phyloP scores from a whole-genome alignment of 768 basidiomycete genomes.

The Candolleomyces aberdarensis region DNA sequence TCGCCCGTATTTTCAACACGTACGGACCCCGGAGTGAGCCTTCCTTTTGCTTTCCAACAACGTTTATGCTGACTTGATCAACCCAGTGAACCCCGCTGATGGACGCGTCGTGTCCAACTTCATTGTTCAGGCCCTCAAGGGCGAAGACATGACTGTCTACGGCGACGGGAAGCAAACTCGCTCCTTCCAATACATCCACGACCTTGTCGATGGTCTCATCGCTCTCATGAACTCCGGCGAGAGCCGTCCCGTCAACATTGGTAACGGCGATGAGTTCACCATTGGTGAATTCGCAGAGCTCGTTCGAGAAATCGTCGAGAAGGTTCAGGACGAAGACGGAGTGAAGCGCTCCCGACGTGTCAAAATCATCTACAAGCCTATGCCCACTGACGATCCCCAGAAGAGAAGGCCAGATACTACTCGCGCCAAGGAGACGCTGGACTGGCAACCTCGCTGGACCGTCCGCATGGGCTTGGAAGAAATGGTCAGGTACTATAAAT shows the following conservation, averaged over 20 bases:
- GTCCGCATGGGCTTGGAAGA: constrained; percentile 93
- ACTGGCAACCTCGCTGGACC: constrained; percentile 93
- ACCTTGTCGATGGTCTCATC: constrained; percentile 91
- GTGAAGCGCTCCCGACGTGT: constrained; percentile 47
- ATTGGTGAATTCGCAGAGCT: constrained; percentile 92
- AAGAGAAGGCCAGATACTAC: constrained; percentile 91
- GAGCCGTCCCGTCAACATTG: constrained; percentile 94
- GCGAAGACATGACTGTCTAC: constrained; percentile 96
- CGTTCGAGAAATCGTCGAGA: constrained; percentile 89
- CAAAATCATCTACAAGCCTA: constrained; percentile 72
- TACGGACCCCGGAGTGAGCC: constrained; percentile 80
- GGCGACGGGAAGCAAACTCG: constrained; percentile 92
- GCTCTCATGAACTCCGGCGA: constrained; percentile 94
- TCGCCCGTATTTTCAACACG: constrained; percentile 98
- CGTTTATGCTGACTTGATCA: too few species aligned
- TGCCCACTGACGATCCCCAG: constrained; percentile 93
- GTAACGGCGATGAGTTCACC: constrained; percentile 93
- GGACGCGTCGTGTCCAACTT: constrained; percentile 99
- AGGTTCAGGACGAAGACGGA: constrained; percentile 86
- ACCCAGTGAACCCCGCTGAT: constrained; percentile 88
- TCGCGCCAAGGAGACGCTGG: constrained; percentile 76
- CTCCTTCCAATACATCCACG: constrained; percentile 98
- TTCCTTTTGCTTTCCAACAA: neutral
- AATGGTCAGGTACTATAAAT: constrained; percentile 92
- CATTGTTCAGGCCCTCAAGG: constrained; percentile 94